phyloP scores from a whole-genome alignment of 495 filamentous ascomycete species.

The Aspergillus sparsus region DNA sequence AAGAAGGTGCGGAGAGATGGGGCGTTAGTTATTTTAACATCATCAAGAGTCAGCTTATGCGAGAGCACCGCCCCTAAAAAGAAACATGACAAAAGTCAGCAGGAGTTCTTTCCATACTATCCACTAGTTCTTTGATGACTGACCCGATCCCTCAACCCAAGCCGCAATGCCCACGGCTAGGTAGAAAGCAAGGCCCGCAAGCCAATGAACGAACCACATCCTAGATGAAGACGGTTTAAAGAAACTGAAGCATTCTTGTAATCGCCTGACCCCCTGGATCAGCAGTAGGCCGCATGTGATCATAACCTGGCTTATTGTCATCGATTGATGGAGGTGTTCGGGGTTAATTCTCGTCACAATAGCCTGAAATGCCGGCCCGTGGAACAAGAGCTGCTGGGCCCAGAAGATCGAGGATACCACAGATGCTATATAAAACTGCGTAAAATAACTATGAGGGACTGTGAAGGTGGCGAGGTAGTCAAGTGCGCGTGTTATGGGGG shows the following conservation, averaged over 20 bases:
- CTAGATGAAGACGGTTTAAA: constrained; percentile 64
- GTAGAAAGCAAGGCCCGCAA: constrained; percentile 79
- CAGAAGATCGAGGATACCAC: constrained; percentile 74
- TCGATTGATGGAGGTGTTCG: constrained; percentile 45
- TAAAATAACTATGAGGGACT: constrained; percentile 87
- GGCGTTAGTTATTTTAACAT: constrained; percentile 40
- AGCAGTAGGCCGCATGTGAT: constrained; percentile 70
- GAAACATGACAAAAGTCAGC: constrained; percentile 5
- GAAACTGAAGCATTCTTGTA: constrained; percentile 69
- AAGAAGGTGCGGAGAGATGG: constrained; percentile 62
- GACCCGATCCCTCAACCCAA: constrained; percentile 86
- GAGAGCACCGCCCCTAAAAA: constrained; percentile 34
- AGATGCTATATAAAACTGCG: constrained; percentile 79
- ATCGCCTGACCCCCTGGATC: constrained; percentile 70
- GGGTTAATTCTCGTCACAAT: constrained; percentile 39
- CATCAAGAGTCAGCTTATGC: constrained; percentile 30
- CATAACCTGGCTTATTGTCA: constrained; percentile 65
- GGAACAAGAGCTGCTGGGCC: constrained; percentile 62
- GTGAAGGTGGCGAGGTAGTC: constrained; percentile 54
- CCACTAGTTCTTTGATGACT: neutral
- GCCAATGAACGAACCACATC: constrained; percentile 86
- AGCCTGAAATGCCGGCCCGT: constrained; percentile 52
- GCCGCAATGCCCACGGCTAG: constrained; percentile 66
- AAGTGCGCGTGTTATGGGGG: constrained; percentile 34
- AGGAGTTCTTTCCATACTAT: constrained; percentile 18